Base-by-base conservation (phyloP, 2,329 filamentous ascomycete genomes). In the Thermomyces lanuginosus region DNA sequence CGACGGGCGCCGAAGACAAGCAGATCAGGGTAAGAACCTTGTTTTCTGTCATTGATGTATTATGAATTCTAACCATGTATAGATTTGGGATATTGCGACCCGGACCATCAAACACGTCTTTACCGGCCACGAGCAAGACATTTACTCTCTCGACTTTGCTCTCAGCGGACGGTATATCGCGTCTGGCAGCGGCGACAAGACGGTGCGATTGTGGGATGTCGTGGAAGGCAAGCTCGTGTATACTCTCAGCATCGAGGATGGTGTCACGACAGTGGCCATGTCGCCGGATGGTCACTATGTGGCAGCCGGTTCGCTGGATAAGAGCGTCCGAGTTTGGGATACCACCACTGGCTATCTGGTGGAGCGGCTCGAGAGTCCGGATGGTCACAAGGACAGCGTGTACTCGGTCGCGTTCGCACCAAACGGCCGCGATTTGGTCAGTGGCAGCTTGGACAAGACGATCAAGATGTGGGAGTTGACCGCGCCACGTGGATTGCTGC, bases 401-500 rank as follows among this genome's bases (percentile, higher is more conserved):
- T 95, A 95, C 54, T 86, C 77, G 8, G 89, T 98, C 12, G 86
- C 89, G 0, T 98, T 98, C 55, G 84, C 84, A 8, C 89, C 89
- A 15, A 86, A 79, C 42, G 86, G 86, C 35, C 79, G 83, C 43
- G 81, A 92, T 40, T 73, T 98, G 21, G 86, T 95, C 46, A 91
- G 79, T 44, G 89, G 89, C 36, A 91, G 79, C 65, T 61, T 95
- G 41, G 89, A 98, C 53, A 92, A 92, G 65, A 95, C 86, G 0
- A 95, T 95, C 64, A 92, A 93, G 64, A 92, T 95, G 77, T 98
- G 89, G 84, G 84, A 93, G 61, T 67, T 98, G 26, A 75, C 69
- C 29, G 69, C 77, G 12, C 70, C 76, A 22, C 69, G 78, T 41
- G 64, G 65, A 40, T 69, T 74, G 43, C 66, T 73, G 32, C 65